Evolutionary conservation across 805 yeast species (phyloP).

Genomic region (Yamadazyma sp.): DNA sequence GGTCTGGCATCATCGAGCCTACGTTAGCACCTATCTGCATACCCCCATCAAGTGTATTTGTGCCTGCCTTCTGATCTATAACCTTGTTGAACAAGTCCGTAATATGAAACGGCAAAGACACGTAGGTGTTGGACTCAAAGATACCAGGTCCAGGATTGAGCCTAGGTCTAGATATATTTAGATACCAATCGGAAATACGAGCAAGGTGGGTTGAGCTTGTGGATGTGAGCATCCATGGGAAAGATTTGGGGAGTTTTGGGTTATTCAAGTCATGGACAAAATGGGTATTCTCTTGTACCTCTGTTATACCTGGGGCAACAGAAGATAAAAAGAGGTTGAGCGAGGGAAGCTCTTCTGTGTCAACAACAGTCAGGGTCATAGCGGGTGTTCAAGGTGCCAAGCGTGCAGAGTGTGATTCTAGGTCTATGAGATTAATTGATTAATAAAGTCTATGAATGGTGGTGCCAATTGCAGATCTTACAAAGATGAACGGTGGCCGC

Average conservation of each 20-base stretch:
- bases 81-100: conserved; percentile 40
- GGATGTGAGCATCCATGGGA: conserved; percentile 28
- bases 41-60: conserved; percentile 42
- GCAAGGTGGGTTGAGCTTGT: conserved; percentile 16
- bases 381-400: no score
- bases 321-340: conserved; percentile 31
- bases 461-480: no score
- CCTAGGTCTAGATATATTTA: conserved; percentile 41
- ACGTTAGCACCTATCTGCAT: conserved; percentile 53
- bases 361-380: conserved; percentile 26
- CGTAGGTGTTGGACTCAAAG: conserved; percentile 51
- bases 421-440: no score
- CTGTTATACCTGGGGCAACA: conserved; percentile 36
- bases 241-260: conserved; percentile 2
- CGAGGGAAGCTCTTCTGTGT: conserved; percentile 26
- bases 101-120: conserved; percentile 51
- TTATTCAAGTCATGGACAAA: conserved; percentile 21
- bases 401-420: no score
- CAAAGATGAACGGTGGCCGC: no score
- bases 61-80: conserved; percentile 30
- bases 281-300: conserved; percentile 35
- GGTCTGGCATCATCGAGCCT: conserved; percentile 53
- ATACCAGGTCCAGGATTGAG: conserved; percentile 24
- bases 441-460: no score
- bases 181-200: conserved; percentile 24